Evolutionary conservation across 306 rosid species (phyloP).

Genomic region (Cucurbita argyrosperma): DNA sequence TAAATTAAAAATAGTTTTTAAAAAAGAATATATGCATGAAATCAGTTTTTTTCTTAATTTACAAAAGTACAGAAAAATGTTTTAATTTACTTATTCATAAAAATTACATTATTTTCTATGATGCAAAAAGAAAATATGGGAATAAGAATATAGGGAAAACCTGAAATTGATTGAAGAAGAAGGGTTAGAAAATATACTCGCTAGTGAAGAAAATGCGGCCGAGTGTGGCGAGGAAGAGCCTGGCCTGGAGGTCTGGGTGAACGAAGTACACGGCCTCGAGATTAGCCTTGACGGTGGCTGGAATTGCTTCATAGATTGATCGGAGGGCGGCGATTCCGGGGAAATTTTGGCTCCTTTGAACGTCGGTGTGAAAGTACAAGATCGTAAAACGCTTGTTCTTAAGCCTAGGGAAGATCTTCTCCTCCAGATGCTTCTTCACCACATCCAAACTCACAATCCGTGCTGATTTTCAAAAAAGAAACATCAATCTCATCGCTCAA

Average conservation of each 20-base stretch:
- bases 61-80: too few species aligned
- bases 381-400: constrained; percentile 49
- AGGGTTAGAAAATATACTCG: constrained; percentile 25
- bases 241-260: constrained; percentile 70
- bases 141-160: background rate
- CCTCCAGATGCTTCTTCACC: constrained; percentile 53
- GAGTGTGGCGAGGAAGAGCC: constrained; percentile 81
- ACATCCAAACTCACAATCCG: constrained; percentile 50
- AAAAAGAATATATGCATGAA: too few species aligned
- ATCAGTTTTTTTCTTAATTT: too few species aligned
- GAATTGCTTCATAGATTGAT: constrained; percentile 69
- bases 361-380: constrained; percentile 68
- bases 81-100: background rate
- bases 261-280: constrained; percentile 66
- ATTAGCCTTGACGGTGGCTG: constrained; percentile 52
- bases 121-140: background rate
- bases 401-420: constrained; percentile 48
- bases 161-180: background rate
- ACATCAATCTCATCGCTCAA: background rate
- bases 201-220: constrained; percentile 76
- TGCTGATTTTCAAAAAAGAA: constrained; percentile 19
- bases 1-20: too few species aligned
- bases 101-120: background rate
- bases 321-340: constrained; percentile 73
- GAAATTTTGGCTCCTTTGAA: constrained; percentile 64